Base-by-base conservation (phyloP, 495 filamentous ascomycete genomes). In the Choiromyces venosus region DNA sequence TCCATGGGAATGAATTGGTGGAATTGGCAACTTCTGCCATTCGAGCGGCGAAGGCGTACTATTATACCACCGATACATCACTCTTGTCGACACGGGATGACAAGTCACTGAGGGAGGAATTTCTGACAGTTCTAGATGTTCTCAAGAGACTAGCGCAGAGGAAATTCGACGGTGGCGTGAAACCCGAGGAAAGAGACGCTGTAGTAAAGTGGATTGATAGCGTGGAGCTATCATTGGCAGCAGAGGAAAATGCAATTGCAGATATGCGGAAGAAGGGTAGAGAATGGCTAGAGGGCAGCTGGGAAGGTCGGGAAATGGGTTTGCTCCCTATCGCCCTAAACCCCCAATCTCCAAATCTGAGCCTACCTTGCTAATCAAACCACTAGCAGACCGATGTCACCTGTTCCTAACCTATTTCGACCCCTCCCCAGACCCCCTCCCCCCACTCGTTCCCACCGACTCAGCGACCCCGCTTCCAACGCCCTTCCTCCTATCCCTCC, bases 11-110 rank as follows among this genome's bases (percentile, higher is more conserved):
- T 84, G 91, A 96, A 72, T 87, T 99, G 52, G 85, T 97, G 44
- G 95, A 98, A 79, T 88, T 97, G 66, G 89, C 94, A 82, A 99
- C 95, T 4, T 85, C 97, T 65, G 94, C 94, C 19, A 97, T 99
- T 72, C 90, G 93, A 42, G 94, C 96, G 9, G 95, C 95, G 42
- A 97, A 93, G 81, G 89, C 93, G 65, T 99, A 97, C 84, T 98
- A 97, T 83, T 81, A 81, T 36, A 81, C 79, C 18, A 81, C 79
- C 8, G 79, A 81, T 37, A 81, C 77, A 35, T 79, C 79, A 37
- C 79, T 81, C 40, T 72, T 81, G 65, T 76, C 79, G 14, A 79
- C 71, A 0, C 81, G 77, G 40, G 76, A 81, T 66, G 79, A 81
- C 64, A 81, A 73, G 35, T 77, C 79, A 25, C 64, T 81, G 19